Evolutionary conservation across 2,329 filamentous ascomycete genomes (phyloP).

Genomic region (Delphinella strobiligena): DNA sequence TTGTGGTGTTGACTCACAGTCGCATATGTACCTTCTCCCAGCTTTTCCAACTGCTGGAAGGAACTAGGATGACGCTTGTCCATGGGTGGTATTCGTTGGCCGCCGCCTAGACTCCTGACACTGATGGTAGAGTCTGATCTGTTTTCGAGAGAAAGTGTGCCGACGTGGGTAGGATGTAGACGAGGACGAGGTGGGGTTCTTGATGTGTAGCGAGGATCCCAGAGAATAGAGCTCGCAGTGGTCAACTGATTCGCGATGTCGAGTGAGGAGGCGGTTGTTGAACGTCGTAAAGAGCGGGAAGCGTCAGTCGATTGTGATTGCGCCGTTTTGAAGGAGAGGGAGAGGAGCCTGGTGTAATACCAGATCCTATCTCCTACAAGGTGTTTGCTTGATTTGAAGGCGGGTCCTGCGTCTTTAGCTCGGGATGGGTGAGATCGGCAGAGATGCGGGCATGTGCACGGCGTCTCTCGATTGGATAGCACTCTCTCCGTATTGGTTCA

Average conservation of each 20-base stretch:
- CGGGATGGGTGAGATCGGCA: too few species aligned
- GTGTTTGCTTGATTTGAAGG: too few species aligned
- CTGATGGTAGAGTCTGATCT: slow-evolving; percentile 41
- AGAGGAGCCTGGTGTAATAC: slow-evolving; percentile 5
- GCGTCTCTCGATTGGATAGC: too few species aligned
- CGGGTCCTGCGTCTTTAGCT: too few species aligned
- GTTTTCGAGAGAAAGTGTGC: slow-evolving; percentile 33
- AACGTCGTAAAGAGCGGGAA: slow-evolving; percentile 10
- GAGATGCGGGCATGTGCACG: too few species aligned
- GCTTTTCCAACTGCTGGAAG: slow-evolving; percentile 97
- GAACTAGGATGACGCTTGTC: slow-evolving; percentile 92
- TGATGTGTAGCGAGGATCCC: slow-evolving; percentile 34
- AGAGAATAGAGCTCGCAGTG: slow-evolving; percentile 37
- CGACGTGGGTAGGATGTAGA: slow-evolving; percentile 36
- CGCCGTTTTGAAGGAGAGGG: slow-evolving; percentile 9
- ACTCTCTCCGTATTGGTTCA: too few species aligned
- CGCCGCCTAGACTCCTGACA: slow-evolving; percentile 34
- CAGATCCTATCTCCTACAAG: not conserved
- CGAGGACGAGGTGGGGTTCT: slow-evolving; percentile 32
- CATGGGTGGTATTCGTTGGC: slow-evolving; percentile 45
- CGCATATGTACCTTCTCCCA: slow-evolving; percentile 96
- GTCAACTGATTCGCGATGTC: slow-evolving; percentile 34
- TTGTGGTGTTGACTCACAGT: slow-evolving; percentile 66
- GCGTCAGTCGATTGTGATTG: slow-evolving; percentile 7
- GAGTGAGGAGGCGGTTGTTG: slow-evolving; percentile 17